phyloP scores from a whole-genome alignment of 805 yeast species.

The Saccharomycodes ludwigii region DNA sequence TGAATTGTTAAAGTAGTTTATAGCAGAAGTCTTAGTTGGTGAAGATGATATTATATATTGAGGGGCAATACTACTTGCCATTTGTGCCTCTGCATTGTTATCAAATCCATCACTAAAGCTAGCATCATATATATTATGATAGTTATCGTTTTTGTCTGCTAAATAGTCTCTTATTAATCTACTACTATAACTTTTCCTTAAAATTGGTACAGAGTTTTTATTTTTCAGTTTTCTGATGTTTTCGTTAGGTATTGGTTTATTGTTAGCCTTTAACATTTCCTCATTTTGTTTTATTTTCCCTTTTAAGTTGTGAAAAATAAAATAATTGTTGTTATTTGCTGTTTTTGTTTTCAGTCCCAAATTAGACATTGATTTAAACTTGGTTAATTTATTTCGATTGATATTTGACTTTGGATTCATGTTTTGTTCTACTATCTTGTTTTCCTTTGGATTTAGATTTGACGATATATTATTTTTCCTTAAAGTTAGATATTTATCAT shows the following conservation, averaged over 20 bases:
- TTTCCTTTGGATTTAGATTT: too few relatives aligned
- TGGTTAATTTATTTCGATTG: neutral
- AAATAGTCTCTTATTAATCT: too few relatives aligned
- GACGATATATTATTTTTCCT: too few relatives aligned
- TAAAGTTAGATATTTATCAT: too few relatives aligned
- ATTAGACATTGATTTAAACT: neutral
- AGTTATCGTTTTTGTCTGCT: slow-evolving; percentile 1
- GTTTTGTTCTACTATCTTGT: neutral
- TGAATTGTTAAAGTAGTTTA: neutral
- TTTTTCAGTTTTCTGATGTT: slow-evolving; percentile 1
- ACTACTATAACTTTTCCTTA: too few relatives aligned
- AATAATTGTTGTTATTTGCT: neutral
- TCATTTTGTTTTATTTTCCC: too few relatives aligned
- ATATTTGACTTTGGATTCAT: neutral
- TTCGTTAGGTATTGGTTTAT: too few relatives aligned
- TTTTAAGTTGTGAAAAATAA: too few relatives aligned
- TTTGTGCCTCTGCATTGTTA: too few relatives aligned
- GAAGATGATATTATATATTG: neutral
- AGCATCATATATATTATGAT: neutral
- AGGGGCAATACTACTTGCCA: too few relatives aligned
- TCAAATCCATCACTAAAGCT: neutral
- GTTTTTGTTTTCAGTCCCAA: neutral
- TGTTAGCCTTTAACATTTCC: too few relatives aligned
- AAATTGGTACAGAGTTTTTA: neutral
- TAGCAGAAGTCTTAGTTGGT: neutral